Evolutionary conservation across 1,284 basidiomycete genomes (phyloP).

Genomic region (Malassezia obtusa): DNA sequence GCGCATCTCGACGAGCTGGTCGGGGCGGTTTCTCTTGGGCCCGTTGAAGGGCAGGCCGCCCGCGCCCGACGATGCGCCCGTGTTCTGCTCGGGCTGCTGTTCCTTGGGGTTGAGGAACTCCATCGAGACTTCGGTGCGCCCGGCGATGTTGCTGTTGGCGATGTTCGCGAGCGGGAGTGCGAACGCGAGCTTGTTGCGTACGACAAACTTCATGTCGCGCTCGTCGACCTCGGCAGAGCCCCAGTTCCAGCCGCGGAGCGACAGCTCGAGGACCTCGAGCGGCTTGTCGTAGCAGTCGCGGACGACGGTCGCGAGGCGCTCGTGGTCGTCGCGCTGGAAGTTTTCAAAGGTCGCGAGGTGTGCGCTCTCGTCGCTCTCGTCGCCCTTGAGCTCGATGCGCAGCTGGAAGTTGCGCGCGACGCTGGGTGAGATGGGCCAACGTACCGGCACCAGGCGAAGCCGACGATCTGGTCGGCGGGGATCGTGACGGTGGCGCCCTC

Average conservation of each 20-base stretch:
- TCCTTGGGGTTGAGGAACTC: constrained; percentile 63
- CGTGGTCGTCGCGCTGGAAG: constrained; percentile 68
- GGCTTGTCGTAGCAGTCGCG: constrained; percentile 65
- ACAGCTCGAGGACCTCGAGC: constrained; percentile 74
- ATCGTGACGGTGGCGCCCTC: constrained; percentile 33
- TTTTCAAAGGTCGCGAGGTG: constrained; percentile 78
- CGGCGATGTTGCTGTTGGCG: constrained; percentile 94
- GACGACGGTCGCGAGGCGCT: constrained; percentile 44
- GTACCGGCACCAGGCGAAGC: constrained; percentile 35
- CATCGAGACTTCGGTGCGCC: constrained; percentile 90
- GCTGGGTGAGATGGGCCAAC: constrained; percentile 48
- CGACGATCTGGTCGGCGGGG: constrained; percentile 31
- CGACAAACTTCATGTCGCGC: constrained; percentile 85
- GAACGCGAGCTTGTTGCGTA: constrained; percentile 81
- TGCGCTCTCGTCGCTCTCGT: constrained; percentile 43
- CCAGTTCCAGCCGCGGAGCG: constrained; percentile 98
- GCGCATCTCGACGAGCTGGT: constrained; percentile 86
- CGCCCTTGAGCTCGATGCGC: constrained; percentile 66
- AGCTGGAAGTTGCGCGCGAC: constrained; percentile 88
- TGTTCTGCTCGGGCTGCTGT: constrained; percentile 45
- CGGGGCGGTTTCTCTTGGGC: constrained; percentile 29
- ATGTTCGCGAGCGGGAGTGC: constrained; percentile 79
- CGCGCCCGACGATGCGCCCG: constrained; percentile 31
- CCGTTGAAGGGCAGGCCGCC: constrained; percentile 14
- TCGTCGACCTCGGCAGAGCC: constrained; percentile 55